Percentiles rank a stretch among this genome's conserved stretches.
phyloP scores from a whole-genome alignment of 768 basidiomycete species.

The Mycena olivaceomarginata region DNA sequence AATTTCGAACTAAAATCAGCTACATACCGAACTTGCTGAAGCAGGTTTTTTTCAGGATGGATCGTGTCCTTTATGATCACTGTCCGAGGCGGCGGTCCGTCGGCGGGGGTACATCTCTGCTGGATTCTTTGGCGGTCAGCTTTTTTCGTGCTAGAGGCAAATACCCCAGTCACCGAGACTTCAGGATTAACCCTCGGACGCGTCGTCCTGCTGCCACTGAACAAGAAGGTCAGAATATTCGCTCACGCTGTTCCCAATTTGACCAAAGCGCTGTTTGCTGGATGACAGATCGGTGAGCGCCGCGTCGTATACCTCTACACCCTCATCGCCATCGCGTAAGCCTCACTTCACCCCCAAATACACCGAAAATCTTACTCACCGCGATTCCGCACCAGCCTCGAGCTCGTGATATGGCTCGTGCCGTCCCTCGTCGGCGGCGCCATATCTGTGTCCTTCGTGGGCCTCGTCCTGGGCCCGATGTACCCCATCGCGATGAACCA shows the following conservation, averaged over 20 bases:
- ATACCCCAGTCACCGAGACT: too few relatives aligned
- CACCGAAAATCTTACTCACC: background rate
- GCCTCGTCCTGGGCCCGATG: too few relatives aligned
- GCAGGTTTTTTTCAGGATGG: conserved; percentile 58
- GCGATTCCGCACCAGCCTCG: conserved; percentile 56
- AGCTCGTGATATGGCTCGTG: conserved; percentile 71
- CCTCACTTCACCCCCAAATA: background rate
- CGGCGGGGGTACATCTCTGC: too few relatives aligned
- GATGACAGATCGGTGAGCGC: conserved; percentile 60
- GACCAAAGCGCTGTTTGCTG: conserved; percentile 28
- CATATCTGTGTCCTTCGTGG: conserved; percentile 57
- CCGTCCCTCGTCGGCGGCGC: conserved; percentile 69
- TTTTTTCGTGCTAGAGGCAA: background rate
- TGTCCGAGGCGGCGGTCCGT: conserved; percentile 6
- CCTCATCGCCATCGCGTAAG: conserved; percentile 57
- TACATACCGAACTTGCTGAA: too few relatives aligned
- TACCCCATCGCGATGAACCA: conserved; percentile 68
- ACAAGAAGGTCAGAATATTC: too few relatives aligned
- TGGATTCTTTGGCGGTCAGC: conserved; percentile 8
- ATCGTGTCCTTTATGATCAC: conserved; percentile 65
- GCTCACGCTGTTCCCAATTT: too few relatives aligned
- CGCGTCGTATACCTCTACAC: conserved; percentile 60
- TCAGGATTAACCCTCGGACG: conserved; percentile 50
- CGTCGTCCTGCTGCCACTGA: conserved; percentile 47
- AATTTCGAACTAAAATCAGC: too few relatives aligned